Evolutionary conservation across 1,284 basidiomycete species (phyloP).

Genomic region (Naganishia sp.): DNA sequence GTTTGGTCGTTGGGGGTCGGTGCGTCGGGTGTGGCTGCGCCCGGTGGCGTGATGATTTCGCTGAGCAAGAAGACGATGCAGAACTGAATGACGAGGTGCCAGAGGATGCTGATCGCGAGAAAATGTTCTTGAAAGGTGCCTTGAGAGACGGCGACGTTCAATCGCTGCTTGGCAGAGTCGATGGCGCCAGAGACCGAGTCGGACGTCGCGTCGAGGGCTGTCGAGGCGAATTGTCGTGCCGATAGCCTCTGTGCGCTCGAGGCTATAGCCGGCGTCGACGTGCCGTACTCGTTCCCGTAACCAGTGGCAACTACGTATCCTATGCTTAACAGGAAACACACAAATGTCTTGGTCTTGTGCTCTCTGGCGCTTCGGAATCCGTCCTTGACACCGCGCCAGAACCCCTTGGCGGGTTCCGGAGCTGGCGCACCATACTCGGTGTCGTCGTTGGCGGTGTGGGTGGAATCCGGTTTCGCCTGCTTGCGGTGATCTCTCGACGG

Average conservation of each 20-base stretch:
- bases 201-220: neutral
- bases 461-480: no score
- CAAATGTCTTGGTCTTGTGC: neutral
- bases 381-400: slow-evolving; percentile 3
- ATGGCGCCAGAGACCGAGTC: slow-evolving; percentile 1
- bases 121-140: neutral
- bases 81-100: slow-evolving; percentile 12
- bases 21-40: neutral
- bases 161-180: slow-evolving; percentile 8
- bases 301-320: slow-evolving; percentile 2
- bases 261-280: neutral
- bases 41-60: slow-evolving; percentile 1
- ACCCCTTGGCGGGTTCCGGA: neutral
- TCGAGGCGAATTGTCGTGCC: neutral
- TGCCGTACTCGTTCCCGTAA: neutral
- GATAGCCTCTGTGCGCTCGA: neutral
- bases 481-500: no score
- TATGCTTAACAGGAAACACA: neutral
- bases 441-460: neutral
- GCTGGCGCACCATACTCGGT: neutral
- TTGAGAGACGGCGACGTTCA: neutral
- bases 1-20: neutral
- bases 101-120: slow-evolving; percentile 5
- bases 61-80: slow-evolving; percentile 7
- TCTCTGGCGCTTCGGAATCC: neutral